Evolutionary conservation across 169 alveolate genomes (phyloP).

Genomic region (Plasmodium gallinaceum): DNA sequence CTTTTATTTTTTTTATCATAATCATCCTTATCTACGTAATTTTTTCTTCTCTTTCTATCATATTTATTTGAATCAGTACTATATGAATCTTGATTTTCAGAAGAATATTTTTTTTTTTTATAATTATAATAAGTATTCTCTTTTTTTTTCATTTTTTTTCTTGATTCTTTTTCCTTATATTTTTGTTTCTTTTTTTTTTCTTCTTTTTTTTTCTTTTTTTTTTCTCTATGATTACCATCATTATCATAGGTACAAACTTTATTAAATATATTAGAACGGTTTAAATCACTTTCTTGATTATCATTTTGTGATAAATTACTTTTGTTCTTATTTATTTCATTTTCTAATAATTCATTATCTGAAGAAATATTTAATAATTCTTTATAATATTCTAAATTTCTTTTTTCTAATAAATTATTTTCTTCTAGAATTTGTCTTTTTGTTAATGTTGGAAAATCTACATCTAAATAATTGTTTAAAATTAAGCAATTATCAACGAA

Average conservation of each 20-base stretch:
- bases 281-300: not conserved
- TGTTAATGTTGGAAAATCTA: slow-evolving; percentile 94
- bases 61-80: slow-evolving; percentile 16
- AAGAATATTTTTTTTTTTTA: slow-evolving; percentile 20
- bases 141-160: not conserved
- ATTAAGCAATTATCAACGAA: slow-evolving; percentile 95
- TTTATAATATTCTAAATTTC: slow-evolving; percentile 55
- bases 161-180: not conserved
- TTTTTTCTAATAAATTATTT: slow-evolving; percentile 81
- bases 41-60: slow-evolving; percentile 10
- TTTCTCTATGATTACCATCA: slow-evolving; percentile 8
- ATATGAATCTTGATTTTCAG: slow-evolving; percentile 19
- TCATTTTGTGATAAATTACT: not conserved
- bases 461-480: slow-evolving; percentile 91
- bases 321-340: not conserved
- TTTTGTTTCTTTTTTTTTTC: not conserved
- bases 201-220: not conserved
- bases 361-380: slow-evolving; percentile 57
- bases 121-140: not conserved
- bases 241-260: not conserved
- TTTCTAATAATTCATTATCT: slow-evolving; percentile 25
- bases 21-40: slow-evolving; percentile 16
- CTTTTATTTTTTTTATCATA: slow-evolving; percentile 7
- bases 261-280: not conserved
- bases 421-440: slow-evolving; percentile 93